A percentile compares a stretch with the other conserved stretches of the same genome.
Evolutionary conservation across 163 green algal species (phyloP).

Genomic region (Chlorella variabilis): DNA sequence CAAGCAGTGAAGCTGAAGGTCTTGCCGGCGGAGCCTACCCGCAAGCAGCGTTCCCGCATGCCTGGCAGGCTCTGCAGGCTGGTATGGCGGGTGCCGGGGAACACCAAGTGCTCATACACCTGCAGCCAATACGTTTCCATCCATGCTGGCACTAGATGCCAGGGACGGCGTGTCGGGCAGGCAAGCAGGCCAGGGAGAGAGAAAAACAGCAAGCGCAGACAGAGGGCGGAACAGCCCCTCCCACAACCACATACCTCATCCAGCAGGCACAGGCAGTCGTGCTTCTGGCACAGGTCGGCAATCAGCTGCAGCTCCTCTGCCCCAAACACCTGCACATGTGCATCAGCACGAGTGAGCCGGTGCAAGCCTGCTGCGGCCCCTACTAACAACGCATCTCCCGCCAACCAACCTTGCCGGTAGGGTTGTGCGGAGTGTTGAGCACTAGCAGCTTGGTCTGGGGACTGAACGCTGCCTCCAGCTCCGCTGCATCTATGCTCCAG

Average conservation of each 20-base stretch:
- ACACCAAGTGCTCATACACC: constrained; percentile 77
- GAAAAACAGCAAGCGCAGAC: too few relatives aligned
- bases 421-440: constrained; percentile 91
- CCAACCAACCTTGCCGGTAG: constrained; percentile 68
- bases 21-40: constrained; percentile 86
- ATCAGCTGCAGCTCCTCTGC: constrained; percentile 74
- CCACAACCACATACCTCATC: constrained; percentile 80
- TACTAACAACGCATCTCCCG: too few relatives aligned
- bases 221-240: too few relatives aligned
- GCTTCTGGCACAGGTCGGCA: constrained; percentile 63
- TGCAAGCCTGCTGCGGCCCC: not conserved
- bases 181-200: not conserved
- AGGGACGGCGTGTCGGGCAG: too few relatives aligned
- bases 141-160: too few relatives aligned
- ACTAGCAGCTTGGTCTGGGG: constrained; percentile 75
- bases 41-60: constrained; percentile 74
- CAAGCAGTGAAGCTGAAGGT: constrained; percentile 90
- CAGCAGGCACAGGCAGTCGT: constrained; percentile 71
- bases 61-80: constrained; percentile 67
- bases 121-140: too few relatives aligned
- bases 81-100: constrained; percentile 61
- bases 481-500: constrained; percentile 46
- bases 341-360: too few relatives aligned
- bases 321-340: constrained; percentile 69
- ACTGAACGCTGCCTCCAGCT: constrained; percentile 71